Conservation (phyloP, 1,284 basidiomycete genomes). For the Phellopilus nigrolimitatus region DNA sequence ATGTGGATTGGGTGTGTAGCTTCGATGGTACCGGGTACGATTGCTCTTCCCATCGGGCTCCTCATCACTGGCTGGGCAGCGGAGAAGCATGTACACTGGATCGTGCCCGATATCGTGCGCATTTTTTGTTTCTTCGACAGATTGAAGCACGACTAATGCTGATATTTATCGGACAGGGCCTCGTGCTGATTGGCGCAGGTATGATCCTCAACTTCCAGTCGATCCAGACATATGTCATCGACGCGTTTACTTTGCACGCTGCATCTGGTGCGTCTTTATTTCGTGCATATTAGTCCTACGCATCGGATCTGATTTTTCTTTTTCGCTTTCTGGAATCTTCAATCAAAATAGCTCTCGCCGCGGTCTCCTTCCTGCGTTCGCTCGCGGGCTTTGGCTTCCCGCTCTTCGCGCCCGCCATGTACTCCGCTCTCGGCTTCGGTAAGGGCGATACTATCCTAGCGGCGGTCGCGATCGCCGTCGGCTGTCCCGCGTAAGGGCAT, state of each 20-base stretch:
- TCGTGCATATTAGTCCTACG: too few relatives aligned
- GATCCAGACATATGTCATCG: conserved; percentile 62
- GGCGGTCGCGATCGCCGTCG: conserved; percentile 47
- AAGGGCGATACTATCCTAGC: conserved; percentile 62
- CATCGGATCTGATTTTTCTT: too few relatives aligned
- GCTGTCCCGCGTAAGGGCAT: conserved; percentile 56
- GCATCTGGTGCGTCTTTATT: too few relatives aligned
- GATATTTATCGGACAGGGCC: too few relatives aligned
- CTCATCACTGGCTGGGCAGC: conserved; percentile 66
- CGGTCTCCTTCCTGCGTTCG: conserved; percentile 52
- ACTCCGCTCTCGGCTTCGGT: conserved; percentile 55
- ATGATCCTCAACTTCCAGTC: conserved; percentile 52
- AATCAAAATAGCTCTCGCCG: conserved; percentile 62
- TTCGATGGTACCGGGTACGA: conserved; percentile 52
- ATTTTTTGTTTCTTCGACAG: too few relatives aligned
- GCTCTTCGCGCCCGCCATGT: conserved; percentile 64
- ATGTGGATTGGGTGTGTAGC: too few relatives aligned
- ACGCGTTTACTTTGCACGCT: conserved; percentile 60
- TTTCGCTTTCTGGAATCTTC: too few relatives aligned
- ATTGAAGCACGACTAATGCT: too few relatives aligned
- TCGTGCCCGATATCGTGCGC: conserved; percentile 61
- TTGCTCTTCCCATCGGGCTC: conserved; percentile 54
- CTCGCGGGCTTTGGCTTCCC: conserved; percentile 64
- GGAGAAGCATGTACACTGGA: conserved; percentile 54
- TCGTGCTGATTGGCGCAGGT: conserved; percentile 48